Conservation (phyloP, 306 rosid genomes). For the Sophora flavescens region DNA sequence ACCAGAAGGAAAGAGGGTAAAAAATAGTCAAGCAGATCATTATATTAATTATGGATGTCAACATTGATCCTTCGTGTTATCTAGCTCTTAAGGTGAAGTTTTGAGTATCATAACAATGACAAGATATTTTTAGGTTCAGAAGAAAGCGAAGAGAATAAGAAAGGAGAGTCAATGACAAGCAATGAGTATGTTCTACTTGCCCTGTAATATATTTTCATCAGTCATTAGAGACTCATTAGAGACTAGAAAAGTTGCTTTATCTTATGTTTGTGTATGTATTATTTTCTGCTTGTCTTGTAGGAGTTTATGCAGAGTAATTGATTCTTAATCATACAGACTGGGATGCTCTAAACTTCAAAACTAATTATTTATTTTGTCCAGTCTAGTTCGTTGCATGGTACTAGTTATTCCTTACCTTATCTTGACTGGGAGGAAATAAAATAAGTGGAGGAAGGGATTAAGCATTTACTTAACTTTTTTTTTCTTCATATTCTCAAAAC, state of each 20-base stretch:
- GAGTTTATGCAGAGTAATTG: constrained; percentile 22
- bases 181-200: constrained; percentile 66
- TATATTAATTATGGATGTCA: constrained; percentile 20
- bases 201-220: constrained; percentile 49
- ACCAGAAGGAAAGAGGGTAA: background rate
- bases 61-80: constrained; percentile 23
- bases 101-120: constrained; percentile 36
- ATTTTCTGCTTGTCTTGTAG: constrained; percentile 33
- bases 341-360: background rate
- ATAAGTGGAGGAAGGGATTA: background rate
- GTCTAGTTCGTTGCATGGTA: constrained; percentile 4
- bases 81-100: constrained; percentile 35
- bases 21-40: background rate
- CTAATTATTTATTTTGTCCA: background rate
- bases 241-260: constrained; percentile 49
- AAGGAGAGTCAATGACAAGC: constrained; percentile 47
- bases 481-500: background rate
- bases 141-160: constrained; percentile 54
- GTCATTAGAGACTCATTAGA: constrained; percentile 42
- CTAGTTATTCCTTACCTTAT: constrained; percentile 27
- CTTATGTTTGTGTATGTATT: constrained; percentile 12
- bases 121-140: constrained; percentile 58
- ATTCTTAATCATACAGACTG: constrained; percentile 17
- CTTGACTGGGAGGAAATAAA: background rate
- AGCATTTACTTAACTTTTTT: constrained; percentile 7